These are phyloP conservation scores for Auxenochlorella pyrenoidosa DNA, from an alignment of 139 green algal genomes.

Conservation along the genomic window DNA sequence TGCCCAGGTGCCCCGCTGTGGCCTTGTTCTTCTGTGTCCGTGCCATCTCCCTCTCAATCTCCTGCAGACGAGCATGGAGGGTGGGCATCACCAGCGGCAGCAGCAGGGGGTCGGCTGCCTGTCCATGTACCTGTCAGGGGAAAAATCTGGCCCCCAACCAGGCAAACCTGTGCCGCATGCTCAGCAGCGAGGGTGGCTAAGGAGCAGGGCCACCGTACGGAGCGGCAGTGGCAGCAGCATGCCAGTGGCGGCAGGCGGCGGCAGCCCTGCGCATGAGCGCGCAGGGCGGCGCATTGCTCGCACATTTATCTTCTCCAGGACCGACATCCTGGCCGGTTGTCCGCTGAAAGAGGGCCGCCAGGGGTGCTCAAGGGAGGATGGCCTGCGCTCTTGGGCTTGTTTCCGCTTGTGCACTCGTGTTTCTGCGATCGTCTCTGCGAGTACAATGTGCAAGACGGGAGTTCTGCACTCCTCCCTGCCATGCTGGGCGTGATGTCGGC, in stretches of 20 bases:
- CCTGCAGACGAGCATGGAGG: conserved; percentile 9
- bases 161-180: too few species aligned
- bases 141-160: too few species aligned
- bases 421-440: too few species aligned
- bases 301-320: conserved; percentile 45
- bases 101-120: neutral
- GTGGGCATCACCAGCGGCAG: neutral
- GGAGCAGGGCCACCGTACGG: neutral
- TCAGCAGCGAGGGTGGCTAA: too few species aligned
- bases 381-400: neutral
- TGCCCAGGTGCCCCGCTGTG: conserved; percentile 80
- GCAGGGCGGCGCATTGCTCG: neutral
- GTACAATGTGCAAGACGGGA: too few species aligned
- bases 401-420: neutral
- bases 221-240: neutral
- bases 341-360: neutral
- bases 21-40: conserved; percentile 99
- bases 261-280: neutral
- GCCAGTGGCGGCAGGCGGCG: neutral
- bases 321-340: conserved; percentile 18
- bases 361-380: neutral
- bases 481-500: too few species aligned
- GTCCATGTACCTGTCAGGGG: neutral
- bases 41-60: conserved; percentile 95
- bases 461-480: too few species aligned